Evolutionary conservation across 2,329 filamentous ascomycete species (phyloP), one percentile per base, ranked within the genome.

Genomic region (Ophiostoma novo-ulmi): DNA sequence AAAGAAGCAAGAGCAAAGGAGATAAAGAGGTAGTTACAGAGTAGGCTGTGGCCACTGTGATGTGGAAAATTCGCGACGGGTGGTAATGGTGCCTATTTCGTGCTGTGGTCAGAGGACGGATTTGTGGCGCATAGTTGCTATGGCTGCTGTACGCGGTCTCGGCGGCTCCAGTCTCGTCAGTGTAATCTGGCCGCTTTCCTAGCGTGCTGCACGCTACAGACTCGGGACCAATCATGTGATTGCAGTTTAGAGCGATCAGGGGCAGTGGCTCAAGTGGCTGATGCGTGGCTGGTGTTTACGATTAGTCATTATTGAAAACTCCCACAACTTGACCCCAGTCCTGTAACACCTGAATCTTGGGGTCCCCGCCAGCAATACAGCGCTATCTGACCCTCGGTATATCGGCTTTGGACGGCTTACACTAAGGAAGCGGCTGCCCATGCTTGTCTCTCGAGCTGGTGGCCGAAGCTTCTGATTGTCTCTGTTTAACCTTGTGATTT

Each of bases 331-430:
- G 41, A 35, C 65, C 55, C 39, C 22, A 8, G 10, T 17, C 20
- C 13, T 44, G 5, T 48, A 48, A 6, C 44, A n/a, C 44, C 17
- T 48, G 44, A 48, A 48, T 48, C 63, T 69, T 20, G 48, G 64
- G 61, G 26, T 64, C 61, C 61, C 61, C 61, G 17, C 31, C 61
- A 20, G 20, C 36, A 65, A 39, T 65, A 22, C 55, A 65, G 36
- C 35, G 36, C 35, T 65, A 11, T 44, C 39, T 68, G 70, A 41
- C 70, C 71, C 71, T 72, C 71, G 69, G 71, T 61, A 38, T 38
- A 64, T 74, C 73, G 74, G 74, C 71, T 75, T 73, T 67, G 70
- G 35, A 63, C 74, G 74, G 74, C 73, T 74, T 72, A 74, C 48
- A 63, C 63, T 65, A n/a, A 36, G 22, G n/a, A 58, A 58, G 52